These are phyloP conservation scores for Triticum turgidum DNA, from an alignment of 176 grass and related monocot species.

Conservation along the genomic window DNA sequence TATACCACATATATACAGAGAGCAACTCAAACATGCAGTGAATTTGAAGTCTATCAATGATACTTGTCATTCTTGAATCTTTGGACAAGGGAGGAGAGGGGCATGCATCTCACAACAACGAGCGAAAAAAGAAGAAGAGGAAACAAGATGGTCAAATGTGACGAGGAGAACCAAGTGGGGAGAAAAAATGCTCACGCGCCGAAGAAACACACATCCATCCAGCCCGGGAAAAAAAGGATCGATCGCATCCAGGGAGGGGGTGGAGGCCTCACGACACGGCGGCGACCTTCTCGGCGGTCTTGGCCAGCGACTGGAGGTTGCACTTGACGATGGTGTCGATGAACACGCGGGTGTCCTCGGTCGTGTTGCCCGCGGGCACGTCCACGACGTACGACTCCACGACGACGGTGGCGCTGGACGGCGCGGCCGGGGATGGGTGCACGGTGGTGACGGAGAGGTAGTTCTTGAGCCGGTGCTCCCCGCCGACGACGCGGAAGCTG, in stretches of 20 bases:
- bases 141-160: conserved; percentile 36
- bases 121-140: background rate
- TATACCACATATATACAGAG: conserved; percentile 23
- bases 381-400: conserved; percentile 97
- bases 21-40: background rate
- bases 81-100: conserved; percentile 28
- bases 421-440: conserved; percentile 53
- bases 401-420: conserved; percentile 61
- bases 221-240: conserved; percentile 21
- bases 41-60: conserved; percentile 30
- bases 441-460: conserved; percentile 89
- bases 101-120: conserved; percentile 42
- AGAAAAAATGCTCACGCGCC: conserved; percentile 35
- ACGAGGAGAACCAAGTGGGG: conserved; percentile 13
- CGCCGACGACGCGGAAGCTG: conserved; percentile 85
- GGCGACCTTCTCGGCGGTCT: conserved; percentile 67
- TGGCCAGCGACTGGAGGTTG: conserved; percentile 94
- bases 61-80: conserved; percentile 41
- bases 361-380: conserved; percentile 88
- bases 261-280: conserved; percentile 30
- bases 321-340: conserved; percentile 96
- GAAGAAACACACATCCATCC: conserved; percentile 40
- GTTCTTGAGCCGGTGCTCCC: conserved; percentile 88
- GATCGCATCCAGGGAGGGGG: conserved; percentile 4
- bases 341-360: conserved; percentile 86